Conservation (phyloP, 2,329 filamentous ascomycete genomes). For the Metarhizium brunneum region DNA sequence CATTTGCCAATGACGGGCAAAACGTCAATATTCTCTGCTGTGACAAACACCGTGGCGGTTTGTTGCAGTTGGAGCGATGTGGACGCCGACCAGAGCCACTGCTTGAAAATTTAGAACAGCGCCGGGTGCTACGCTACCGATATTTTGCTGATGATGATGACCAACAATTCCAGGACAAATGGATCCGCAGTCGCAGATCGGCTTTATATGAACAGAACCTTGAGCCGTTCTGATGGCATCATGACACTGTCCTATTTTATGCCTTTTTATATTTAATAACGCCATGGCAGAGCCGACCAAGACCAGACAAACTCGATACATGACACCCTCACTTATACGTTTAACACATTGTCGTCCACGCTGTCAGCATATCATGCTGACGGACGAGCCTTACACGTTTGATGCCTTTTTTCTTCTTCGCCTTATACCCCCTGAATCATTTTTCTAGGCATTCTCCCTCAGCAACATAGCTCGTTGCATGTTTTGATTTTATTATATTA, state of each 20-base stretch:
- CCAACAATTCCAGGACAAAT: slow-evolving; percentile 2
- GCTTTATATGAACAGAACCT: slow-evolving; percentile 11
- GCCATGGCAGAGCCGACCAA: too few species aligned
- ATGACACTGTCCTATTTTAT: slow-evolving; percentile 25
- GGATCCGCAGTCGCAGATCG: slow-evolving; percentile 4
- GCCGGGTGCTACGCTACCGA: neutral
- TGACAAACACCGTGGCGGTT: slow-evolving; percentile 56
- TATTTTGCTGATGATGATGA: slow-evolving; percentile 4
- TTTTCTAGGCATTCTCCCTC: neutral
- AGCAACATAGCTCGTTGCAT: too few species aligned
- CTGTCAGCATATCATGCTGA: too few species aligned
- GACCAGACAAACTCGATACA: too few species aligned
- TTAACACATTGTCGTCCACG: too few species aligned
- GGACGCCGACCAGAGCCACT: slow-evolving; percentile 19
- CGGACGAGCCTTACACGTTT: neutral
- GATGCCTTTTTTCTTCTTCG: neutral
- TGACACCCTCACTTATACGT: too few species aligned
- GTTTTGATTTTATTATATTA: too few species aligned
- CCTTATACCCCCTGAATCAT: neutral
- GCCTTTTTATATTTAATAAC: too few species aligned
- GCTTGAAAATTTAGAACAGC: slow-evolving; percentile 11
- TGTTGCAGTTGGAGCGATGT: slow-evolving; percentile 51
- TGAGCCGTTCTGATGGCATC: slow-evolving; percentile 24
- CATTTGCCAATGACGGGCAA: slow-evolving; percentile 57
- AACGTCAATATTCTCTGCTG: slow-evolving; percentile 60